Evolutionary conservation across 2,329 filamentous ascomycete genomes (phyloP), one percentile per base, ranked within the genome.

Genomic region (Paraphoma chrysanthemicola): DNA sequence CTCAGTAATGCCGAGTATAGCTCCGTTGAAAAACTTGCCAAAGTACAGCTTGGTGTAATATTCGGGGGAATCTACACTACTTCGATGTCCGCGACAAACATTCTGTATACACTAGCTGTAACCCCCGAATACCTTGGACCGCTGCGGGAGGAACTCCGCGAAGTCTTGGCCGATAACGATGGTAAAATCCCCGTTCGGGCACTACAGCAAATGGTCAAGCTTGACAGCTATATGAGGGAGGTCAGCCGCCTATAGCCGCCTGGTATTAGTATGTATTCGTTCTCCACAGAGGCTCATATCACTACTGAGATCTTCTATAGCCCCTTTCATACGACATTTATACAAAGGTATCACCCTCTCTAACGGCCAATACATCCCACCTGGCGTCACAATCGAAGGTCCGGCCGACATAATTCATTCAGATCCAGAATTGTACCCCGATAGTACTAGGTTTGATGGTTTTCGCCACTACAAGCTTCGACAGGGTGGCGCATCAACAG

Each of bases 261-360:
- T 8, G 62, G 58, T 17, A 44, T 69, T 38, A 69, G 66, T 69
- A 67, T 50, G 66, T 23, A 58, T 14, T 16, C 9, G 3, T 10
- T 36, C 16, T 18, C 44, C 17, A 51, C 45, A 51, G 9, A 28
- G 28, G 12, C 42, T 39, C 23, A 23, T 23, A 23, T 23, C 2
- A 23, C 23, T 23, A 23, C 23, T 23, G 23, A 23, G 28, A 45
- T 30, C 9, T 16, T 3, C 12, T 16, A 6, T 42, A 69, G 67
- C 75, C 0, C 79, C 82, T 3, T 85, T 86, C 69, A 68, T 70
- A 23, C 82, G 84, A 56, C 83, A 82, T 60, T 82, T 84, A 10
- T 71, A 82, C 36, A 78, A 81, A 61, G 76, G 80, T 3, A 78
- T 86, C 62, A 79, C 79, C 2, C 80, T 86, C 1, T 85, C 83